A percentile compares a stretch with the other conserved stretches of the same genome.
phyloP scores from a whole-genome alignment of 192 early-diverging fungal species.

The Coemansia nantahalensis region DNA sequence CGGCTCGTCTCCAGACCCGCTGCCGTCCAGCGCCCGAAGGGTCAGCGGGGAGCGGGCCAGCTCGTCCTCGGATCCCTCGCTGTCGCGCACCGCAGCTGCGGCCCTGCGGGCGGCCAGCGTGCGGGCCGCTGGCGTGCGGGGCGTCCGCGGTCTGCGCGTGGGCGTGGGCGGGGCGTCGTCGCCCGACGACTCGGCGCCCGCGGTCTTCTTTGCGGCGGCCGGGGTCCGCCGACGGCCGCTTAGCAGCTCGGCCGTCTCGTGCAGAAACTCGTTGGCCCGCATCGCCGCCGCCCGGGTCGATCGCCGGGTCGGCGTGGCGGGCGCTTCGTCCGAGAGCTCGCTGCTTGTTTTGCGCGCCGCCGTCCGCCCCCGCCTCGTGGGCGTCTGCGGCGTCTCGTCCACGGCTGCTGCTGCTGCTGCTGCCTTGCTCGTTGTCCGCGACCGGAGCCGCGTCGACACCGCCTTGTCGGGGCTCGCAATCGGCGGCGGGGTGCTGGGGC shows the following conservation, averaged over 20 bases:
- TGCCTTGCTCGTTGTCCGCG: conserved; percentile 12
- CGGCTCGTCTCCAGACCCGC: neutral
- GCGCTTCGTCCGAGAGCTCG: conserved; percentile 3
- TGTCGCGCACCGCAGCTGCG: neutral
- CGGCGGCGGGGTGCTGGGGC: conserved; percentile 9
- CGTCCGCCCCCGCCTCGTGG: conserved; percentile 17
- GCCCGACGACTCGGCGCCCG: conserved; percentile 6
- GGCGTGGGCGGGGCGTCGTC: conserved; percentile 16
- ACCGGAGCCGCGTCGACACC: conserved; percentile 13
- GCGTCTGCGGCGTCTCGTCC: conserved; percentile 9
- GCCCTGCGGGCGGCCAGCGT: neutral
- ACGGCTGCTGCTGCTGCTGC: conserved; percentile 2
- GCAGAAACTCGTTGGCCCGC: conserved; percentile 23
- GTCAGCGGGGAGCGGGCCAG: neutral
- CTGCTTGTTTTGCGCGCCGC: conserved; percentile 10
- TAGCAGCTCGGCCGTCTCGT: conserved; percentile 12
- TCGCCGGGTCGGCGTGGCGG: conserved; percentile 30
- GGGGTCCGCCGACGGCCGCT: conserved; percentile 13
- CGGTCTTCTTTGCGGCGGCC: conserved; percentile 5
- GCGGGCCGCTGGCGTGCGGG: neutral
- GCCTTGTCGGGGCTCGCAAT: neutral
- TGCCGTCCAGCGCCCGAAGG: too few species aligned
- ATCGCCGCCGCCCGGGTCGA: conserved; percentile 31
- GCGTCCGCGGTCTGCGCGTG: neutral
- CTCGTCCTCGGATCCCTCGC: neutral